These are phyloP conservation scores for Vachellia pachyceras DNA, from an alignment of 306 rosid genomes.

Conservation along the genomic window DNA sequence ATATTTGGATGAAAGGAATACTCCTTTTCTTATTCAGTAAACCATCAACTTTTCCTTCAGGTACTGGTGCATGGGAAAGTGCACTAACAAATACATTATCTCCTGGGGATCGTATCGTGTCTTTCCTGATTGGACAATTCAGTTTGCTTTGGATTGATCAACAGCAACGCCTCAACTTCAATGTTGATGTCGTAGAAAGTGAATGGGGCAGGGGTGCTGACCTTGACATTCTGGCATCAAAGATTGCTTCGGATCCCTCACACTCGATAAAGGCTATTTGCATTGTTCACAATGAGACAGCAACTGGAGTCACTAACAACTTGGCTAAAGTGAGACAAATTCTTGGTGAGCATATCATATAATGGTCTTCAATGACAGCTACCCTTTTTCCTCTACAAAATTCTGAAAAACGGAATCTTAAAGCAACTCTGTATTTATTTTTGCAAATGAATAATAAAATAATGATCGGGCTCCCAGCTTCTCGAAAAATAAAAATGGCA, in stretches of 20 bases:
- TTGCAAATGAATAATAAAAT: not conserved
- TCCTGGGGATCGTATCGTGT: constrained; percentile 88
- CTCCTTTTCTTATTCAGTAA: constrained; percentile 17
- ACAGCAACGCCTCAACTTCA: constrained; percentile 94
- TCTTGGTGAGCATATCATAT: constrained; percentile 65
- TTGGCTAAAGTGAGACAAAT: constrained; percentile 78
- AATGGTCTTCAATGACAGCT: not conserved
- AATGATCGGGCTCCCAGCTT: not conserved
- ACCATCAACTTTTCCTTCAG: constrained; percentile 50
- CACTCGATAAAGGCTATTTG: constrained; percentile 95
- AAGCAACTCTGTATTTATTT: not conserved
- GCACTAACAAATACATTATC: constrained; percentile 96
- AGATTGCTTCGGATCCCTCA: constrained; percentile 74
- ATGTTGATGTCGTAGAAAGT: constrained; percentile 93
- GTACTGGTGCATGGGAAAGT: constrained; percentile 99
- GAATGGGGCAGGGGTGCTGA: constrained; percentile 98
- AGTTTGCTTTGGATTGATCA: constrained; percentile 99
- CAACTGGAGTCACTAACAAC: constrained; percentile 95
- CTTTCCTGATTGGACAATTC: constrained; percentile 96
- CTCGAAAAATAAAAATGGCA: not conserved
- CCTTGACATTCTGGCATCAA: constrained; percentile 84
- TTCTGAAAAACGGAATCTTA: not conserved
- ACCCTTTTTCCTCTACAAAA: not conserved
- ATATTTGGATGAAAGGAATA: constrained; percentile 18
- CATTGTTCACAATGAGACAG: constrained; percentile 98